Conservation (phyloP, 352 stramenopile genomes). For the Aphanomyces astaci region DNA sequence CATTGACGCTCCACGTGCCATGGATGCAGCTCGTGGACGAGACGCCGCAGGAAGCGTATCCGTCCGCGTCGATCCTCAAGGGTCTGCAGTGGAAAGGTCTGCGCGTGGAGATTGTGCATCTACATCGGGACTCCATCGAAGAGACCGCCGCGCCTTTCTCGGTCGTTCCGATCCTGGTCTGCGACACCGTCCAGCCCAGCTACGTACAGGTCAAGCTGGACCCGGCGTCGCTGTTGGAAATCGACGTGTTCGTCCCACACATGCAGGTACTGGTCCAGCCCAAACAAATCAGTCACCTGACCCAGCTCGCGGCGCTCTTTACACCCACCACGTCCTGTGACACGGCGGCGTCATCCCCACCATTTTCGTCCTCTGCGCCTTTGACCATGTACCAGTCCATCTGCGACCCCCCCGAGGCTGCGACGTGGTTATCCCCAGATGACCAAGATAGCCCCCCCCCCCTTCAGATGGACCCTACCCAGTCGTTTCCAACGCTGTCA, state of each 20-base stretch:
- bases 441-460: no score
- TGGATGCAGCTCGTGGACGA: constrained; percentile 82
- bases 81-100: constrained; percentile 78
- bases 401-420: constrained; percentile 40
- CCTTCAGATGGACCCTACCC: no score
- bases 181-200: constrained; percentile 49
- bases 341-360: background rate
- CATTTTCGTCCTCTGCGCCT: constrained; percentile 28
- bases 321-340: background rate
- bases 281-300: constrained; percentile 67
- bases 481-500: constrained; percentile 45
- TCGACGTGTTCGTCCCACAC: constrained; percentile 77
- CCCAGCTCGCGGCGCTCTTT: constrained; percentile 18
- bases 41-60: constrained; percentile 54
- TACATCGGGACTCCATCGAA: constrained; percentile 28
- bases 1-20: constrained; percentile 61
- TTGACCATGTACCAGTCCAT: constrained; percentile 59
- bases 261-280: constrained; percentile 70
- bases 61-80: constrained; percentile 38
- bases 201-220: constrained; percentile 81
- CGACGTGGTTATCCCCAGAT: constrained; percentile 52
- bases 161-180: constrained; percentile 53
- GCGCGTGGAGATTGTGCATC: constrained; percentile 62
- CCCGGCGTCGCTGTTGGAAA: constrained; percentile 74
- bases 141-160: constrained; percentile 35